Conservation (phyloP, 345 rosid species). For the Brassica napus region DNA sequence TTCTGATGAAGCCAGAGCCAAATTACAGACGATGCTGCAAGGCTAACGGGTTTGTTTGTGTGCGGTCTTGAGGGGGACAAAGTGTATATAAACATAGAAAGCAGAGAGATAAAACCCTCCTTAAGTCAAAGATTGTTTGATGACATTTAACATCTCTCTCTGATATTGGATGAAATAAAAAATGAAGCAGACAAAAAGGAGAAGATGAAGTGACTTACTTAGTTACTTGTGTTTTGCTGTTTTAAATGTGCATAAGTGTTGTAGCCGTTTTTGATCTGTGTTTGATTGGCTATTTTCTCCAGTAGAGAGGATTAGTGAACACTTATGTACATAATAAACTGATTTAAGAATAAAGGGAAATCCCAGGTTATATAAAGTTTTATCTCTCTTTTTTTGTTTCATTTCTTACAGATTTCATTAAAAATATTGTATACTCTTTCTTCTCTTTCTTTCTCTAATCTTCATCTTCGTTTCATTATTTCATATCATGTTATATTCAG, state of each 20-base stretch:
- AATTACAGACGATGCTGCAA: conserved; percentile 31
- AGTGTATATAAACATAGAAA: conserved; percentile 21
- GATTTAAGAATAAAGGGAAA: conserved; percentile 4
- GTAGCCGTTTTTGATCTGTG: conserved; percentile 31
- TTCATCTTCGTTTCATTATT: neutral
- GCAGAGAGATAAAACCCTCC: conserved; percentile 10
- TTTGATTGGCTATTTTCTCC: conserved; percentile 20
- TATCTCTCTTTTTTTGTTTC: neutral
- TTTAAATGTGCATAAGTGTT: conserved; percentile 25
- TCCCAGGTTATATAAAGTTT: neutral
- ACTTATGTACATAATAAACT: conserved; percentile 26
- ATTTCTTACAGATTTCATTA: neutral
- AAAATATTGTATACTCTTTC: neutral
- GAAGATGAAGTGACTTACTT: neutral
- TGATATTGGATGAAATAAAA: neutral
- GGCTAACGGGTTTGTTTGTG: neutral
- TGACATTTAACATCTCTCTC: conserved; percentile 19
- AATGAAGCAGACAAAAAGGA: too few species aligned
- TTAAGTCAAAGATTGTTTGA: conserved; percentile 9
- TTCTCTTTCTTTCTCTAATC: neutral
- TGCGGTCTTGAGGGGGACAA: conserved; percentile 9
- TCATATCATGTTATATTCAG: neutral
- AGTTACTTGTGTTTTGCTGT: neutral
- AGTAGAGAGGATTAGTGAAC: conserved; percentile 8
- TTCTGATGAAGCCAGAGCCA: conserved; percentile 55